Base-by-base conservation (phyloP, 129 eudicot species). In the Flaveria ramosissima region DNA sequence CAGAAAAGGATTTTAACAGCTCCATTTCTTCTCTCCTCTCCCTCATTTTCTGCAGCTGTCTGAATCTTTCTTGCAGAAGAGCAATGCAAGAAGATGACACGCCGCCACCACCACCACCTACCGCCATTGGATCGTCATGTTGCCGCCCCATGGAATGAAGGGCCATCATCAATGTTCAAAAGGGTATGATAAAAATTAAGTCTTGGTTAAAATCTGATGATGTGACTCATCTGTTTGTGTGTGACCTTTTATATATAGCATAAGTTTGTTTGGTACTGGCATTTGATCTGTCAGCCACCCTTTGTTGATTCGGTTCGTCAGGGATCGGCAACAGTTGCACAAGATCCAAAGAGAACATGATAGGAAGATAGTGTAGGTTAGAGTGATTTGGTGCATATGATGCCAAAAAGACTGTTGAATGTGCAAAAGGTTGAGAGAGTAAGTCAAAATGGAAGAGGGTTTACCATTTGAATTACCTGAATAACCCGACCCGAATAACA, bases 11-110 rank as follows among this genome's bases (percentile, higher is more conserved):
- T 47, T 71, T 78, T 48, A 83, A 70, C 36, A 80, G 26, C 67
- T 76, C 86, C 77, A 70, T 81, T 68, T 83, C 85, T 75, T 83
- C 83, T 51, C 92, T 81, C 70, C 39, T 85, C 48, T 85, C 88
- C 70, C 82, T 88, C 85, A 81, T 76, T 71, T 84, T 88, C 50
- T 88, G 74, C 71, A 88, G 62, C 77, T 82, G 82, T 67, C 81
- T 83, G 53, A 88, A 88, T 72, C 93, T 79, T 83, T 86, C 93
- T 77, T 88, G 90, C 68, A 88, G 56, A 11, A 85, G 82, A 47
- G 85, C 85, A 27, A 88, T 83, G 16, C 90, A 88, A 63, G 90
- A 83, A 47, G 82, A 67, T 7, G 84, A 75, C 71, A 27, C 74
- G 42, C 75, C 74, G 42, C 75, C 52, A 9, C n/a, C 0, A 2